Percentiles rank a stretch among this genome's conserved stretches.
Evolutionary conservation across 768 basidiomycete genomes (phyloP).

Genomic region (Phaeotremella skinneri): DNA sequence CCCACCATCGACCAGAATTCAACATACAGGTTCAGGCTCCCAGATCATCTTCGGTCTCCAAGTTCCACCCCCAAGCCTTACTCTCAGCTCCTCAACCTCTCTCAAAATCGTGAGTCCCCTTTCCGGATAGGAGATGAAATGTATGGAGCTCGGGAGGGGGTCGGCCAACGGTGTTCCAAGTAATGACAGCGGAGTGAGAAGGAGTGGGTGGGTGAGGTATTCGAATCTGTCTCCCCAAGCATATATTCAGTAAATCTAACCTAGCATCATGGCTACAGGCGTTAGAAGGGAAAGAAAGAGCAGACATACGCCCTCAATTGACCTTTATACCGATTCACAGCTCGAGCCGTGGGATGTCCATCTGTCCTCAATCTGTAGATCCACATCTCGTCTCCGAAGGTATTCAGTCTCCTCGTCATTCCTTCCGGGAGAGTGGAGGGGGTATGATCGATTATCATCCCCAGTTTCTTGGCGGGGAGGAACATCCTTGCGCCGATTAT

Average conservation of each 20-base stretch:
- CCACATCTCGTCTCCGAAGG: slow-evolving; percentile 34
- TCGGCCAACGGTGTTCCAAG: slow-evolving; percentile 10
- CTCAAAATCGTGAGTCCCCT: slow-evolving; percentile 16
- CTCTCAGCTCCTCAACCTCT: slow-evolving; percentile 16
- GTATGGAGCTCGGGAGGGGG: slow-evolving; percentile 22
- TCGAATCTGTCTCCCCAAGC: slow-evolving; percentile 20
- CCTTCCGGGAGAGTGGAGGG: slow-evolving; percentile 15
- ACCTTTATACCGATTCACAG: slow-evolving; percentile 31
- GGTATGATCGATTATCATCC: slow-evolving; percentile 37
- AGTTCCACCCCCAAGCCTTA: neutral
- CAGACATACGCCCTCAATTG: slow-evolving; percentile 21
- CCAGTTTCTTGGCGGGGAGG: slow-evolving; percentile 23
- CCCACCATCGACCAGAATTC: no score
- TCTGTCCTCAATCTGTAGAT: slow-evolving; percentile 19
- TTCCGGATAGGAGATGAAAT: slow-evolving; percentile 32
- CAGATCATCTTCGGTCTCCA: slow-evolving; percentile 35
- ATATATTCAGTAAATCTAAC: no score
- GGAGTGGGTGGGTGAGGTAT: slow-evolving; percentile 26
- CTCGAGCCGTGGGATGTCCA: slow-evolving; percentile 27
- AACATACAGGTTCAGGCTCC: slow-evolving; percentile 29
- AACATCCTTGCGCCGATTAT: slow-evolving; percentile 39
- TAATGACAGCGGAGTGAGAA: slow-evolving; percentile 22
- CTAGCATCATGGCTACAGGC: neutral
- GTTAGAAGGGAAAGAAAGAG: neutral
- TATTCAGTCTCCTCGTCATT: slow-evolving; percentile 15